Percentiles rank a stretch among this genome's conserved stretches.
Evolutionary conservation across 768 basidiomycete species (phyloP).

Genomic region (Daedaleopsis nitida): DNA sequence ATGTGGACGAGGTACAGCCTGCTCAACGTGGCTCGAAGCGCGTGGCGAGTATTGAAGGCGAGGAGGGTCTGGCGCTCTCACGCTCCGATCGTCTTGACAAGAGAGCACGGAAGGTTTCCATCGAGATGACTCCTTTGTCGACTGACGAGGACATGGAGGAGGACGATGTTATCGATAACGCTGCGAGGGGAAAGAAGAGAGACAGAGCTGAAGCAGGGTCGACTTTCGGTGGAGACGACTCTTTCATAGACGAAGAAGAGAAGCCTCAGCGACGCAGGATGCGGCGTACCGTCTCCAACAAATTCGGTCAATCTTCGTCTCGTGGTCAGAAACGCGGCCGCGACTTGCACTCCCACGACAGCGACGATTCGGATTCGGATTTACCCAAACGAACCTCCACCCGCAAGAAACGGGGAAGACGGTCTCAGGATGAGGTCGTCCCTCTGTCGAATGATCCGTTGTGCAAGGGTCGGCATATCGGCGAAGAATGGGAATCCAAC

Average conservation of each 20-base stretch:
- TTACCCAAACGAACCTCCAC: constrained; percentile 31
- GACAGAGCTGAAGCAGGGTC: constrained; percentile 75
- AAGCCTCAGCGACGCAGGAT: constrained; percentile 48
- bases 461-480: constrained; percentile 61
- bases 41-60: constrained; percentile 44
- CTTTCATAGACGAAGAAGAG: constrained; percentile 37
- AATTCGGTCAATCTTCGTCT: constrained; percentile 47
- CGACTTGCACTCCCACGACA: constrained; percentile 42
- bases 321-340: constrained; percentile 73
- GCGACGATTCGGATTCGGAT: constrained; percentile 41
- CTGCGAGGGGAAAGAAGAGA: constrained; percentile 62
- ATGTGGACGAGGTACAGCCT: constrained; percentile 19
- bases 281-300: constrained; percentile 55
- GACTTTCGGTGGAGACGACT: constrained; percentile 65
- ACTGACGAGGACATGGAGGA: constrained; percentile 30
- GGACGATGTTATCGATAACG: constrained; percentile 7
- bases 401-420: constrained; percentile 61
- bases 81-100: constrained; percentile 49
- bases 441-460: constrained; percentile 49
- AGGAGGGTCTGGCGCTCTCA: constrained; percentile 44
- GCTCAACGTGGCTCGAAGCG: constrained; percentile 53
- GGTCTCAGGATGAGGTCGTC: constrained; percentile 41
- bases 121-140: constrained; percentile 38
- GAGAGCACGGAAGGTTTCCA: constrained; percentile 55
- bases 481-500: constrained; percentile 77